Conservation (phyloP, 2,329 filamentous ascomycete genomes). For the Pseudomassariella vexata region DNA sequence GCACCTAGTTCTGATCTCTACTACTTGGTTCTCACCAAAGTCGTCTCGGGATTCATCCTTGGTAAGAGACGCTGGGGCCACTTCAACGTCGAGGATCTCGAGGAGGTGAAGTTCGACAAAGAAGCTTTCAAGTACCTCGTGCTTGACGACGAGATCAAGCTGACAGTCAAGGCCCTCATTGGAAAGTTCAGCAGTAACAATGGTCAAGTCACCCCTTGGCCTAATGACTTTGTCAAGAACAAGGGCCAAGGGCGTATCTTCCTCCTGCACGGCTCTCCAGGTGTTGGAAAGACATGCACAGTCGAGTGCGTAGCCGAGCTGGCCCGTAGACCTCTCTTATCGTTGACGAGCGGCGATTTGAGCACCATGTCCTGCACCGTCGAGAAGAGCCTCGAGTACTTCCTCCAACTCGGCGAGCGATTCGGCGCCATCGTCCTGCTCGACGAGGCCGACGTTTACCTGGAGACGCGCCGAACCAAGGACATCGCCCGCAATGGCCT, state of each 20-base stretch:
- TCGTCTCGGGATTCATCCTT: constrained; percentile 41
- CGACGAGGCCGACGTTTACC: constrained; percentile 56
- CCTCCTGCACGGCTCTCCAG: constrained; percentile 45
- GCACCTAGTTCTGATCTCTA: constrained; percentile 36
- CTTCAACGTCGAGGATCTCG: constrained; percentile 32
- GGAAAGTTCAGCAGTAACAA: constrained; percentile 37
- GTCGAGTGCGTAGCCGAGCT: constrained; percentile 20
- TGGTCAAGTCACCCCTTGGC: constrained; percentile 29
- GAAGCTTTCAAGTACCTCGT: constrained; percentile 46
- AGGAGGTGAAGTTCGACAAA: constrained; percentile 34
- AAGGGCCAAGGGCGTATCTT: constrained; percentile 46
- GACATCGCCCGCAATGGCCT: constrained; percentile 42
- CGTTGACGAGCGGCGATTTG: constrained; percentile 44
- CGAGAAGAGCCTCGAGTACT: constrained; percentile 39
- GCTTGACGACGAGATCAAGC: constrained; percentile 41
- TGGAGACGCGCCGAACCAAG: constrained; percentile 40
- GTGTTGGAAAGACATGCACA: constrained; percentile 30
- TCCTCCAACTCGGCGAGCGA: constrained; percentile 41
- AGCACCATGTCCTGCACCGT: constrained; percentile 30
- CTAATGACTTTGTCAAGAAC: constrained; percentile 38
- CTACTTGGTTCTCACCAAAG: constrained; percentile 35
- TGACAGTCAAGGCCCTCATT: constrained; percentile 40
- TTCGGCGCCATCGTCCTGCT: constrained; percentile 48
- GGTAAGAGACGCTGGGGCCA: constrained; percentile 38
- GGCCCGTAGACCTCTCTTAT: constrained; percentile 43